Evolutionary conservation across 1,139 yeast genomes (phyloP), one percentile per base, ranked within the genome.

Genomic region (Sugiyamaella grinbergsii): DNA sequence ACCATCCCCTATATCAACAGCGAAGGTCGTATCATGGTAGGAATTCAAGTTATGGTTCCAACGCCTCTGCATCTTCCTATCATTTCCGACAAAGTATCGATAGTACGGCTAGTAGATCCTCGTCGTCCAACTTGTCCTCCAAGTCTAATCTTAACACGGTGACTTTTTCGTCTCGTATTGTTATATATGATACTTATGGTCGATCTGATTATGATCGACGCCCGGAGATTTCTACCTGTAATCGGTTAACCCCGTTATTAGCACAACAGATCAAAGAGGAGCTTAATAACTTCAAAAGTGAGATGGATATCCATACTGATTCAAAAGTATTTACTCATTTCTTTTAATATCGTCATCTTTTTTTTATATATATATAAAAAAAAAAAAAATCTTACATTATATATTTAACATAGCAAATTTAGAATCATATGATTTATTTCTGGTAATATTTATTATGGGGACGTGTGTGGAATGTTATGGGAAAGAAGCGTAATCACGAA

Each of bases 191-290:
- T 57, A 93, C 97, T 0, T 90, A 86, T 67, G 80, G 85, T 55
- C 83, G 85, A 42, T 82, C 80, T 15, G 96, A 88, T 59, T 93
- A 93, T 66, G 98, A 93, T 67, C 81, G 98, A 62, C 90, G 85
- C 58, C 97, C 98, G 0, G 98, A 90, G 58, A 77, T 85, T 39
- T 95, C 96, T 4, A 90, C 98, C 1, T 91, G 98, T 72, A 90
- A 91, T 69, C 90, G 85, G 64, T 75, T 91, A 68, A 91, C 96
- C 1, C 97, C 98, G 4, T 74, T 79, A 49, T 73, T 91, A 65
- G 98, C 97, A 0, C 93, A 87, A 68, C 83, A 82, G 70, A 89
- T 93, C 63, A 85, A 83, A 70, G 89, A 85, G 46, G 98, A 93
- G 68, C 74, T 93, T 65, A 91, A 93, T 68, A 77, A 76, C 52